Percentiles rank a stretch among this genome's conserved stretches.
Conservation (phyloP, 768 basidiomycete species). For the Tricholoma sp. region DNA sequence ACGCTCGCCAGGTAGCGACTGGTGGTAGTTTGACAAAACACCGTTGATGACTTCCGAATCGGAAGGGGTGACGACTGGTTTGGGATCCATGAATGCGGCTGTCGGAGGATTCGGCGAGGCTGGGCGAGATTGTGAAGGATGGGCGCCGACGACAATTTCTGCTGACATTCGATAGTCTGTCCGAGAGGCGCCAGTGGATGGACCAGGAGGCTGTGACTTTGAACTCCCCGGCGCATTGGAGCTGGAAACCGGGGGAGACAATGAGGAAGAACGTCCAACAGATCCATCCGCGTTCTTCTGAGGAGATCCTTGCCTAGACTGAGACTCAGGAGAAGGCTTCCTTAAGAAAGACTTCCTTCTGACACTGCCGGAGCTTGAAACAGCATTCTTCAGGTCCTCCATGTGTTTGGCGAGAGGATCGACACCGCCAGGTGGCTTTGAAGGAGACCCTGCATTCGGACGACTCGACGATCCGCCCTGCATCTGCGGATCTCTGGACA, state of each 20-base stretch:
- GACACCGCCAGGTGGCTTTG: conserved; percentile 29
- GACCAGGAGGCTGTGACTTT: conserved; percentile 18
- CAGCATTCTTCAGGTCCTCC: conserved; percentile 49
- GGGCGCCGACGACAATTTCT: conserved; percentile 72
- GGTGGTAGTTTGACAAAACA: conserved; percentile 74
- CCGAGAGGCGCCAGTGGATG: conserved; percentile 22
- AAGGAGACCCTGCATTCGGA: conserved; percentile 20
- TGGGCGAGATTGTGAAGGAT: conserved; percentile 69
- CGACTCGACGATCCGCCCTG: conserved; percentile 25
- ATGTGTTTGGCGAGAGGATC: conserved; percentile 69
- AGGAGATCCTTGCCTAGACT: conserved; percentile 17
- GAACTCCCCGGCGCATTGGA: conserved; percentile 11
- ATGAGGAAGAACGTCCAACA: conserved; percentile 21
- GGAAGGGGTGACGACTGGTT: conserved; percentile 34
- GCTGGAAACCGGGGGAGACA: conserved; percentile 30
- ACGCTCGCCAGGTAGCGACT: conserved; percentile 83
- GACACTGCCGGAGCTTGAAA: conserved; percentile 40
- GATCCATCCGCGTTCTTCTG: conserved; percentile 18
- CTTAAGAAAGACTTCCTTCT: conserved; percentile 40
- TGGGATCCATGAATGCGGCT: conserved; percentile 75
- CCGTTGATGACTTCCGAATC: conserved; percentile 61
- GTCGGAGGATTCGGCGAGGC: conserved; percentile 69
- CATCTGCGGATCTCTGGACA: conserved; percentile 58
- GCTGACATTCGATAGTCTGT: conserved; percentile 75
- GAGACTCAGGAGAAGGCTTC: conserved; percentile 14